Conservation (phyloP, 306 rosid genomes). For the Sindora glabra region DNA sequence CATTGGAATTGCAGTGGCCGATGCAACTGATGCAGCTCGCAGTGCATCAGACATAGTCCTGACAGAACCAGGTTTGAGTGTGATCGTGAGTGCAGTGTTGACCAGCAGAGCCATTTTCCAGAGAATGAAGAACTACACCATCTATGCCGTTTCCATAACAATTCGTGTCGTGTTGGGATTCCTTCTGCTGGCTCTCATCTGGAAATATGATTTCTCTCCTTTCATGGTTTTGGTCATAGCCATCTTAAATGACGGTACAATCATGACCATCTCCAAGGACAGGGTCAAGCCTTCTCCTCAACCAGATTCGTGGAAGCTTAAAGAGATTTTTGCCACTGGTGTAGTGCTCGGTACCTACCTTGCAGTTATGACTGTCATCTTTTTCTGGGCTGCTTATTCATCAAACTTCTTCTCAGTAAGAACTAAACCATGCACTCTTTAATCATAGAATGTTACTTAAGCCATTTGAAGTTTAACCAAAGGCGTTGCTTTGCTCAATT, state of each 20-base stretch:
- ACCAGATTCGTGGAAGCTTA: conserved; percentile 91
- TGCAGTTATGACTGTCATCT: conserved; percentile 81
- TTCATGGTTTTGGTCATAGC: conserved; percentile 89
- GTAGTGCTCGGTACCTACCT: conserved; percentile 69
- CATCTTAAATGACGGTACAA: conserved; percentile 85
- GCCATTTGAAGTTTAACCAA: not conserved
- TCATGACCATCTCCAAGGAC: conserved; percentile 92
- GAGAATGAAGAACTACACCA: conserved; percentile 92
- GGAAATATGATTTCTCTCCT: conserved; percentile 94
- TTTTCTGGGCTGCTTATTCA: conserved; percentile 62
- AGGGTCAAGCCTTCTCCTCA: conserved; percentile 89
- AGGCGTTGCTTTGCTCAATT: not conserved
- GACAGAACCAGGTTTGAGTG: conserved; percentile 89
- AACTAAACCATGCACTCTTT: not conserved
- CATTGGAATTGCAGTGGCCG: conserved; percentile 90
- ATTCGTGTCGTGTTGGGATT: conserved; percentile 79
- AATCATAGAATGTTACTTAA: too few species aligned
- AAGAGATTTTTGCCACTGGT: conserved; percentile 81
- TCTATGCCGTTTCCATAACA: conserved; percentile 85
- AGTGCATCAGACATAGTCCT: conserved; percentile 88
- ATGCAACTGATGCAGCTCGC: conserved; percentile 91
- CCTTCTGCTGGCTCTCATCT: conserved; percentile 73
- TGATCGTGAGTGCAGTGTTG: conserved; percentile 74
- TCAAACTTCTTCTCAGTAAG: conserved; percentile 69
- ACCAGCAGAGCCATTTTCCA: conserved; percentile 92